Evolutionary conservation across 257 asterid genomes (phyloP), one percentile per base, ranked within the genome.

Genomic region (Scutellaria galericulata): DNA sequence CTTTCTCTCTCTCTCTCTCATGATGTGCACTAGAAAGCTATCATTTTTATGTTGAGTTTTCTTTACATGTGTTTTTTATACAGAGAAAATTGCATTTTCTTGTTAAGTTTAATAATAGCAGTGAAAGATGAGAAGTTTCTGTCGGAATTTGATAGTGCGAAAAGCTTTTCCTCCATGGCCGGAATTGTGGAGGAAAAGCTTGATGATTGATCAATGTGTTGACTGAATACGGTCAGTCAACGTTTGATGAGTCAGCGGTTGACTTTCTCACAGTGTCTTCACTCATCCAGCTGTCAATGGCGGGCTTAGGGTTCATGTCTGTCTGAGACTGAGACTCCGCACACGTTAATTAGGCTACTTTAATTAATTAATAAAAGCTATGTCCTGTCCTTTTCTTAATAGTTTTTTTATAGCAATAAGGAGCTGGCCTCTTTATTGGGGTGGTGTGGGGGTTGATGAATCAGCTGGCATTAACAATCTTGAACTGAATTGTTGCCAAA

Each of bases 231-330:
- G 12, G 70, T 50, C 73, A 74, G 87, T 79, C 89, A 84, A 81
- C 77, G 53, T 9, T 66, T 52, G 60, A 74, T 67, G 53, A 74
- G 77, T 68, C 74, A 71, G 62, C 54, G 48, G 78, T 64, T 78
- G 82, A 73, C 82, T 75, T 75, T 67, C 60, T 10, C 37, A 67
- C 78, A 46, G 60, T 56, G 42, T 18, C 71, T 53, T 47, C 18
- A 72, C 68, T 74, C 78, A 71, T 75, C 89, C 89, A 84, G 83
- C 86, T 85, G 83, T 84, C 65, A 40, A 6, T 56, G 70, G 66
- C 64, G 59, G 73, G 82, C 63, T 63, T 77, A 66, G 84, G 79
- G 71, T 67, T 82, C 79, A 58, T 35, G 1, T 56, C 42, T 78
- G 76, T 71, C 75, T 65, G 64, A 40, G 12, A 60, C 52, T 47